Base-by-base conservation (phyloP, 1,139 yeast species). In the Saccharomyces hybrid region DNA sequence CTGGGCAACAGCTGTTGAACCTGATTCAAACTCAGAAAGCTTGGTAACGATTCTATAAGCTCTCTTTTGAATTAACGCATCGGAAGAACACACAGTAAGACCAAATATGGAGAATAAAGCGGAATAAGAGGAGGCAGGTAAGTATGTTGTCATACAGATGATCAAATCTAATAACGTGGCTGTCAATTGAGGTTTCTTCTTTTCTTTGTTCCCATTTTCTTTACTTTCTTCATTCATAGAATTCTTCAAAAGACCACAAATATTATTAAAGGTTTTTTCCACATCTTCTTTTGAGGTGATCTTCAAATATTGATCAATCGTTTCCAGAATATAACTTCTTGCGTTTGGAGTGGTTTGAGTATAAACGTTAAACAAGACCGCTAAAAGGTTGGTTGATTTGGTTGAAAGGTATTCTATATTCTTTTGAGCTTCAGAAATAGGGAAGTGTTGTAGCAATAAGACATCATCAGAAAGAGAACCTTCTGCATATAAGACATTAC, bases 151-250 rank as follows among this genome's bases (percentile, higher is more conserved):
- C 88, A 93, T 86, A 42, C 88, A 84, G 52, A 90, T 95, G 56
- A 90, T 79, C 57, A 93, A 78, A 69, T 95, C 99, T 85, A 93
- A 80, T 88, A 93, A 84, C 11, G 97, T 89, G 28, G 86, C 81
- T 61, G 90, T 81, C 63, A 88, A 75, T 56, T 81, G 81, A 58
- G 72, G 70, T 52, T 58, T 71, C 25, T 69, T 69, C 53, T 64
- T 63, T 42, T 57, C 56, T 28, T 69, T 69, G 53, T 64, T 63
- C 31, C 56, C 56, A 20, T 59, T 60, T 49, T 63, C 63, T 32
- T 62, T 62, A 7, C 71, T 61, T 66, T 84, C 90, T 55, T 82
- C 83, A 54, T 86, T 89, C 72, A 93, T 75, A 2, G 95, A 85
- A 57, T 81, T 79, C 63, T 85, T 88, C 63, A 93, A 78, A 57